Base-by-base conservation (phyloP, 192 early-diverging fungal genomes). In the Dispira simplex region DNA sequence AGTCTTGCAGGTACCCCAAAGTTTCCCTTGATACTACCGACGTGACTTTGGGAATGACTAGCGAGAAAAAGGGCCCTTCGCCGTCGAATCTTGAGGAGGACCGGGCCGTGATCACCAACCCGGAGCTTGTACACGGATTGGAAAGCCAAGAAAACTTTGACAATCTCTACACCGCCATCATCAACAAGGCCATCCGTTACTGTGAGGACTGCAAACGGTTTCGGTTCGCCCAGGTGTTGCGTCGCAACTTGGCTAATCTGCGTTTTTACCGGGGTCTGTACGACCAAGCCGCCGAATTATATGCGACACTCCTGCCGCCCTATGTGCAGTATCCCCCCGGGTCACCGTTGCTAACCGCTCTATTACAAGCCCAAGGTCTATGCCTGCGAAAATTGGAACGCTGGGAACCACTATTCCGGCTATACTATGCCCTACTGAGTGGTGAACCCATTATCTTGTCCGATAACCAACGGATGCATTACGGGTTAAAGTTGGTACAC, bases 171-270 rank as follows among this genome's bases (percentile, higher is more conserved):
- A 45, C 70, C 14, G 65, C 68, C 32, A 71, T 71, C 25, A 73
- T 69, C 70, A 71, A 75, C 54, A 71, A 75, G 69, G 76, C 73
- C 0, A 68, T 72, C 46, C 71, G 71, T 55, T 78, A 78, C 70
- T 78, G 68, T 49, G 55, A 53, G 27, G 73, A 75, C 43, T 70
- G 73, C 56, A 70, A 68, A 25, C 71, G 76, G 0, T 44, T 54
- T 13, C 69, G 76, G 46, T 71, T 75, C 46, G 71, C 73, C 11
- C 71, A 68, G 27, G 68, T 66, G 27, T 46, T 75, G 66, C 73
- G 66, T 13, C 69, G 67, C 63, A 73, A 75, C 27, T 53, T 78
- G 23, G 76, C 76, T 25, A 71, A 60, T 28, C 63, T 78, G 39
- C 70, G 63, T 20, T 63, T 70, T 6, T 26, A 67, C 28, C 71